Conservation (phyloP, 495 filamentous ascomycete genomes). For the Neurospora tetrasperma region DNA sequence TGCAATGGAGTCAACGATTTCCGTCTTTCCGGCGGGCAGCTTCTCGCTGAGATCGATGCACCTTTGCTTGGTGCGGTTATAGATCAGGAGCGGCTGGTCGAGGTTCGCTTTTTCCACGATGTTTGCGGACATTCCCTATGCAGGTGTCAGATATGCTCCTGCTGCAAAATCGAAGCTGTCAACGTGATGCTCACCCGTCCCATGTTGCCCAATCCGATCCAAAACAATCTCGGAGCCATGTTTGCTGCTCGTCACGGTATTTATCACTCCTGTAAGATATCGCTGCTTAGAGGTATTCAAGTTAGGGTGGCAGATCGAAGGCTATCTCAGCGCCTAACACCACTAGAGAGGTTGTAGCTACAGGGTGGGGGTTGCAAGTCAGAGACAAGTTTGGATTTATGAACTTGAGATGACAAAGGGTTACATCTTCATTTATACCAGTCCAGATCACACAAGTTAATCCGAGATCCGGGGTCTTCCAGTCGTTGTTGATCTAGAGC, state of each 20-base stretch:
- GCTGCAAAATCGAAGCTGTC: not conserved
- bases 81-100: conserved; percentile 58
- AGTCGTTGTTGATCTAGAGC: not conserved
- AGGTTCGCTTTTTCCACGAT: conserved; percentile 67
- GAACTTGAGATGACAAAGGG: not conserved
- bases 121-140: conserved; percentile 78
- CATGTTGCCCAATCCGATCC: conserved; percentile 89
- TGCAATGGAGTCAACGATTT: conserved; percentile 49
- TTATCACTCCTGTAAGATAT: not conserved
- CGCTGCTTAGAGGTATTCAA: not conserved
- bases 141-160: not conserved
- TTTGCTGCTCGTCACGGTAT: not conserved
- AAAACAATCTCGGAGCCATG: conserved; percentile 60
- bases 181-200: conserved; percentile 52
- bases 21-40: conserved; percentile 47
- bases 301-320: not conserved
- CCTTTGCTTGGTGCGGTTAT: conserved; percentile 63
- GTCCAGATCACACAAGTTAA: not conserved
- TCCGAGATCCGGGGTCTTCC: not conserved
- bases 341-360: not conserved
- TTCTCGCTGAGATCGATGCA: conserved; percentile 44
- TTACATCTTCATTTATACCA: not conserved
- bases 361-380: not conserved
- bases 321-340: not conserved
- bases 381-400: not conserved